phyloP scores from a whole-genome alignment of 495 filamentous ascomycete genomes.

The Darksidea phi region DNA sequence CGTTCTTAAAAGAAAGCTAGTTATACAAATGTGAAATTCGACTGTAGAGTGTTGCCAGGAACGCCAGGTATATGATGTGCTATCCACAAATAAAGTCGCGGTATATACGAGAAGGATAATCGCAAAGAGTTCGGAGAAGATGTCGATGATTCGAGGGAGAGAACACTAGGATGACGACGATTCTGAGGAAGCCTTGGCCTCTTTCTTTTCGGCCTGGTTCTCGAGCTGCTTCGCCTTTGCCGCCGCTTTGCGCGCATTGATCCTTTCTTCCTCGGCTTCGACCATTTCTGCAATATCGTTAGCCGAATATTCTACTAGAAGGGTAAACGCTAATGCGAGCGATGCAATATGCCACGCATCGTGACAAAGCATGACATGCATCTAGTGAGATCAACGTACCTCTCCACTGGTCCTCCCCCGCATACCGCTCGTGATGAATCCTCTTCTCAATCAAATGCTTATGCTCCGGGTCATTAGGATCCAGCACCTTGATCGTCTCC shows the following conservation, averaged over 20 bases:
- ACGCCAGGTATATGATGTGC: no score
- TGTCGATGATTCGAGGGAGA: no score
- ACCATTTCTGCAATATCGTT: conserved; percentile 43
- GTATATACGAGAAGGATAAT: no score
- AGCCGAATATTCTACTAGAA: not conserved
- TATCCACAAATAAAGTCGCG: no score
- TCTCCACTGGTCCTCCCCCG: conserved; percentile 84
- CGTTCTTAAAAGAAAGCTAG: no score
- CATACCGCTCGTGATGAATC: conserved; percentile 69
- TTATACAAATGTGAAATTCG: no score
- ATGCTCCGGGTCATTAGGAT: conserved; percentile 69
- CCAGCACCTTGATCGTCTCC: conserved; percentile 69
- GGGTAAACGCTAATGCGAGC: not conserved
- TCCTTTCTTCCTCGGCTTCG: conserved; percentile 44
- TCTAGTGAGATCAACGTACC: conserved; percentile 48
- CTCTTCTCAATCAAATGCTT: conserved; percentile 70
- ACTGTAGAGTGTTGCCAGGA: no score
- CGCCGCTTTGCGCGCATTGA: conserved; percentile 42
- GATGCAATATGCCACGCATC: not conserved
- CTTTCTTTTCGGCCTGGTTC: conserved; percentile 16
- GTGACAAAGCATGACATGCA: conserved; percentile 15
- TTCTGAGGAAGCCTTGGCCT: not conserved
- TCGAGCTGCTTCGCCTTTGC: conserved; percentile 22
- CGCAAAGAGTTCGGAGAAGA: no score
- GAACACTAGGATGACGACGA: no score